Conservation (phyloP, 441 rosid species). For the Manihot esculenta region DNA sequence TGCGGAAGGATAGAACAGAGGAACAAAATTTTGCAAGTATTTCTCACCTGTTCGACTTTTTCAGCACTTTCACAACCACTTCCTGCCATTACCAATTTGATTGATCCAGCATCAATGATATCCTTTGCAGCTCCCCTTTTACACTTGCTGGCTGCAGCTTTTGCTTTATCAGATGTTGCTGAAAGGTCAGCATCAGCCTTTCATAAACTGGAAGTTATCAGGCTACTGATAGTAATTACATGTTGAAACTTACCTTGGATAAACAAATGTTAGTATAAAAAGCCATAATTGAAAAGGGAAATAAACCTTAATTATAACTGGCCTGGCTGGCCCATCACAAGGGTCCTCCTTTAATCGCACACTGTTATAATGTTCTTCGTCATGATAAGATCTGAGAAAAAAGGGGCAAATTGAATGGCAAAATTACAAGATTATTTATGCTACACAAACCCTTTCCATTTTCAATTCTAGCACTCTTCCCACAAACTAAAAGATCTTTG, state of each 20-base stretch:
- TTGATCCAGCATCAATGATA: slow-evolving; percentile 41
- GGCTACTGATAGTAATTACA: slow-evolving; percentile 29
- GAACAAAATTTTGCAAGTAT: slow-evolving; percentile 3
- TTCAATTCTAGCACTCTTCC: slow-evolving; percentile 2
- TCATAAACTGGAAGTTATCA: slow-evolving; percentile 56
- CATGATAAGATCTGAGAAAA: slow-evolving; percentile 76
- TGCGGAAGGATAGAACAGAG: not conserved
- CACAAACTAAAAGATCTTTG: not conserved
- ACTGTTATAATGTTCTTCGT: slow-evolving; percentile 90
- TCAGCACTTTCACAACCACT: slow-evolving; percentile 62
- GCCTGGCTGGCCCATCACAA: slow-evolving; percentile 68
- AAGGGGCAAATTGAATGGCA: slow-evolving; percentile 4
- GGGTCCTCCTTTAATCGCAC: slow-evolving; percentile 71
- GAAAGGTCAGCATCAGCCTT: slow-evolving; percentile 94
- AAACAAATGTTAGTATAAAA: slow-evolving; percentile 11
- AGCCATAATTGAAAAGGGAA: not conserved
- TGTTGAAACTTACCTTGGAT: slow-evolving; percentile 8
- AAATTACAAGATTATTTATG: not conserved
- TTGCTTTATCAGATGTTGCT: slow-evolving; percentile 59
- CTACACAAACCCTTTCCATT: not conserved
- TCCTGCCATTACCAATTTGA: slow-evolving; percentile 80
- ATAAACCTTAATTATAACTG: slow-evolving; percentile 69
- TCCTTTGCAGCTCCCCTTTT: slow-evolving; percentile 34
- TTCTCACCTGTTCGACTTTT: slow-evolving; percentile 69
- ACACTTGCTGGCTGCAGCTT: slow-evolving; percentile 49